Conservation (phyloP, 1,284 basidiomycete species). For the Ceratobasidium sp. region DNA sequence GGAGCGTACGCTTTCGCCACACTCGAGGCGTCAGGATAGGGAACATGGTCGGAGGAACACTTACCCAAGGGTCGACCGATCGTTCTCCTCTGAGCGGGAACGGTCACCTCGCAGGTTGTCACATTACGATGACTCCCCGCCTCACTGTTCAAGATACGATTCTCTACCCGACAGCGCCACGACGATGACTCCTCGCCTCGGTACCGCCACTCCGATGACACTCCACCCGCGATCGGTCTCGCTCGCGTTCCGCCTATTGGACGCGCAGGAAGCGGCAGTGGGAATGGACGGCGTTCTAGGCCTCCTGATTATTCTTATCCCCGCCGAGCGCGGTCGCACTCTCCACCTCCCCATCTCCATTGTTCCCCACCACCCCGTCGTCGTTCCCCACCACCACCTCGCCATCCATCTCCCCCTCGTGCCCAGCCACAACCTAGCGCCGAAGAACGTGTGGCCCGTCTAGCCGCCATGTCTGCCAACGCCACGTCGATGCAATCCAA, state of each 20-base stretch:
- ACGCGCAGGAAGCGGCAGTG: conserved; percentile 29
- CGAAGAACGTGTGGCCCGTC: conserved; percentile 79
- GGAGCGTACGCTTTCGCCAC: conserved; percentile 59
- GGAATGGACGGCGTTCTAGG: conserved; percentile 19
- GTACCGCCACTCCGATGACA: conserved; percentile 45
- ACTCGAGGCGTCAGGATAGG: conserved; percentile 50
- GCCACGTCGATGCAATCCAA: conserved; percentile 74
- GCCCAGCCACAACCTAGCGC: conserved; percentile 38
- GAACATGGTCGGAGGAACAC: conserved; percentile 24
- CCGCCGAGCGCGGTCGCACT: conserved; percentile 57
- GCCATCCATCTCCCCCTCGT: conserved; percentile 56
- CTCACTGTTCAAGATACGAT: conserved; percentile 41
- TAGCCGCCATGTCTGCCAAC: conserved; percentile 87
- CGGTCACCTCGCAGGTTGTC: conserved; percentile 48
- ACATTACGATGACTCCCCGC: conserved; percentile 35
- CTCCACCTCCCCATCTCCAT: conserved; percentile 49
- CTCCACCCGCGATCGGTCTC: conserved; percentile 53
- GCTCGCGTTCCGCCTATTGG: conserved; percentile 54
- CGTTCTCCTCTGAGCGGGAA: conserved; percentile 20
- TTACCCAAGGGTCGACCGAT: conserved; percentile 19
- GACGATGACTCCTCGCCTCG: conserved; percentile 40
- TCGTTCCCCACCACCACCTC: conserved; percentile 56
- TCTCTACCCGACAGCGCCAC: conserved; percentile 24
- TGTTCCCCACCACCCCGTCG: conserved; percentile 39
- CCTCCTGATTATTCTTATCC: conserved; percentile 22